Base-by-base conservation (phyloP, 2,329 filamentous ascomycete genomes). In the Verticillium klebahnii region DNA sequence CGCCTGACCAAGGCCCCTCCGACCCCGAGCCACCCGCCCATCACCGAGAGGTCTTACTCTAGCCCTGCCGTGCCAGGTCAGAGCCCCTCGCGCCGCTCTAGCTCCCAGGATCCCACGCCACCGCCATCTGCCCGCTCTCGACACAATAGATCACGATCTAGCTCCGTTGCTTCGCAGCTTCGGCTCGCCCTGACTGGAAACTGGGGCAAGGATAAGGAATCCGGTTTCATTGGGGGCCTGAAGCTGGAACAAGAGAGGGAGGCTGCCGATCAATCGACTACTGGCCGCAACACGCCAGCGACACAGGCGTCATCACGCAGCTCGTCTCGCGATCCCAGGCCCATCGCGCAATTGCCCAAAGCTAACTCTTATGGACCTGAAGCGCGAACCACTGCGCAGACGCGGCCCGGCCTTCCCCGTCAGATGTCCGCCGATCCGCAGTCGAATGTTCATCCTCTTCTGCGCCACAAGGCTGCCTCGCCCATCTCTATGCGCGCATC, bases 211-310 rank as follows among this genome's bases (percentile, higher is more conserved):
- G 65, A 65, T 36, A 62, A n/a, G n/a, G 54, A 69, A 6, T 69
- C 68, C 1, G 72, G 72, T 14, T 80, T 80, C 64, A 73, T 80
- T 29, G 76, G 78, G 1, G 76, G 75, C 23, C 73, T 74, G 60
- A 79, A 78, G 61, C 69, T 79, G 17, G 77, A 78, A 56, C 69
- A 75, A 56, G 71, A 78, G 61, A 72, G 72, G 56, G 70, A 77
- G 8, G 70, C 70, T 1, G 72, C 72, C 19, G 32, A 52, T 25
- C 45, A 11, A 23, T 23, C 45, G 9, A 11, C 45, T 25, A 19
- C 11, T 25, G 45, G 45, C 12, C n/a, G 19, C 45, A 52, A 23
- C 19, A 52, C 45, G 29, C 45, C n/a, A 11, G 12, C 19, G n/a
- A 23, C 19, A 9, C 45, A 52, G 45, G 19, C 11, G 19, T 52